Evolutionary conservation across 805 yeast species (phyloP), one percentile per base, ranked within the genome.

Genomic region (Diddensiella transvaalensis): DNA sequence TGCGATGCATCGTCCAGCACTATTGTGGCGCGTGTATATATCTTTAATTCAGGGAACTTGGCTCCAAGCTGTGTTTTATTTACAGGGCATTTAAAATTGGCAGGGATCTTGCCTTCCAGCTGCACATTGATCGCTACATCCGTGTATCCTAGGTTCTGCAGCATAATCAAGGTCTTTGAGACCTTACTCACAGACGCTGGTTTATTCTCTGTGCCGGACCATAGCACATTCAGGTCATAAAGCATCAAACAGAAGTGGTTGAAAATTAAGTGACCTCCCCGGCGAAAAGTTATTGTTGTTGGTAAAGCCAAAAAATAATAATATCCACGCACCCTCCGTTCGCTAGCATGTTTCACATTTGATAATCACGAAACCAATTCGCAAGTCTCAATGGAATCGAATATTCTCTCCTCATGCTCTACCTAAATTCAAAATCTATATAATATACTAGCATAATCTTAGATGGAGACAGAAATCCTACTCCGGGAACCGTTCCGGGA

Each of bases 1-100:
- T 85, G 85, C 4, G 87, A 73, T 0, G 91, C 83, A 52, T 89
- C 96, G 52, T 80, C 85, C 6, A 90, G 76, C 10, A 80, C 70
- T 4, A 93, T 60, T 0, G 98, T 93, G 22, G 87, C 73, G 49
- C 99, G 70, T 1, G 89, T 76, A 57, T 78, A 85, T 6, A 85
- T 59, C 48, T 71, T 73, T 26, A 83, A 50, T 4, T 76, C 67
- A 3, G 69, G 63, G 47, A 61, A 79, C 30, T 39, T 17, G 48
- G 60, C 68, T 50, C 42, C 67, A 50, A 63, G 71, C 19, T 50
- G 40, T 18, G 51, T 56, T 33, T 62, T 59, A 23, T 61, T 66
- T 15, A 74, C 72, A 42, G 79, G 76, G 43, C 72, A 72, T 47
- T 47, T 40, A 35, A 42, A 44, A 4, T 38, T 38, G 3, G 60